Evolutionary conservation across 2,329 filamentous ascomycete species (phyloP), one percentile per base, ranked within the genome.

Genomic region (Paramyrothecium sp.): DNA sequence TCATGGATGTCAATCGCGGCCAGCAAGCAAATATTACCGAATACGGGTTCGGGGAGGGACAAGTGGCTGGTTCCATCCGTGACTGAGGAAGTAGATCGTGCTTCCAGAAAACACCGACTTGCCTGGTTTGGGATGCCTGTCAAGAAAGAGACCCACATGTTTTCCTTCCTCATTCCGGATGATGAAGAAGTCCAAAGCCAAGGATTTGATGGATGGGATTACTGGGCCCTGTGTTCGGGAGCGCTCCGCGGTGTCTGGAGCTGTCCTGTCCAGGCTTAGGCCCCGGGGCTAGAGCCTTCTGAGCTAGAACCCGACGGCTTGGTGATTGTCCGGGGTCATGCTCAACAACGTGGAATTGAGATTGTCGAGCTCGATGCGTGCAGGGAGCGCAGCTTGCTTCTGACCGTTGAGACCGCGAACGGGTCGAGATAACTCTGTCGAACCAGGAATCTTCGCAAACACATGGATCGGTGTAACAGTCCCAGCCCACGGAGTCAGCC

Each of bases 191-290:
- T 10, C 26, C 26, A 30, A 5, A 10, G 26, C 26, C 26, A 30
- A 10, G 26, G 26, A 10, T 30, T 30, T 53, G 34, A 26, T 51
- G 47, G 13, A 17, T 44, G 38, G 13, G 3, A 44, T 46, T 20
- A 23, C 5, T 19, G 38, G 38, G 38, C 52, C 56, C 56, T 63
- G 58, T 53, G 54, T 59, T 60, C 69, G 69, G 69, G 70, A 70
- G 64, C 46, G 22, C 64, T 71, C 68, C 68, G 69, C 68, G 70
- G 69, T 57, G 63, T 67, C 66, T 66, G 58, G 63, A 67, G 65
- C 50, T 17, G 50, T 57, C 53, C n/a, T 50, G 60, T 60, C 58
- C 56, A 46, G 55, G 53, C 10, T 30, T 16, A 19, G 38, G 13
- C 51, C 56, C 44, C 56, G 34, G 58, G 51, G 48, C 49, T 51